Evolutionary conservation across 768 basidiomycete species (phyloP).

Genomic region (Leucosporidium yakuticum): DNA sequence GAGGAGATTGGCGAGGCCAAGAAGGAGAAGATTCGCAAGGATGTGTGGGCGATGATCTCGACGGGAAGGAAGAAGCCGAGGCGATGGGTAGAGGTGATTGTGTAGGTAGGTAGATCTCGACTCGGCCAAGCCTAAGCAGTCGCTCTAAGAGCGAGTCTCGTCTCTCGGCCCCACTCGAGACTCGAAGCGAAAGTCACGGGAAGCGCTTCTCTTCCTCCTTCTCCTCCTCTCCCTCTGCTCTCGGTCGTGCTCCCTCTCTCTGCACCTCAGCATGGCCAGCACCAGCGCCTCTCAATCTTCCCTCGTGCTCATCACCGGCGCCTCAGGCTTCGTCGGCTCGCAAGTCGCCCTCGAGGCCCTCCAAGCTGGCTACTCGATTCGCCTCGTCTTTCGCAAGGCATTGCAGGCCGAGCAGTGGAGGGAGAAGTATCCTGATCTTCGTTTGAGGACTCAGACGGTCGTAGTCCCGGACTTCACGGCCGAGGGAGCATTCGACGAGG

Average conservation of each 20-base stretch:
- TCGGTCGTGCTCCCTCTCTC: too few species aligned
- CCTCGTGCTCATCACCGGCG: neutral
- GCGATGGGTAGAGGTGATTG: too few species aligned
- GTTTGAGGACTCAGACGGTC: neutral
- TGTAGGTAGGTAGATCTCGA: too few species aligned
- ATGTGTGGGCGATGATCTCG: neutral
- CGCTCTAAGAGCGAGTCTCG: too few species aligned
- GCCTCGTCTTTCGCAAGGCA: neutral
- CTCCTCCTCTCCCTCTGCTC: too few species aligned
- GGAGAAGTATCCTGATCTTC: neutral
- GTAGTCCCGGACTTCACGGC: neutral
- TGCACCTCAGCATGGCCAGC: too few species aligned
- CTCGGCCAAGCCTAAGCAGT: too few species aligned
- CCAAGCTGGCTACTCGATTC: neutral
- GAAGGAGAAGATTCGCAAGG: constrained; percentile 1
- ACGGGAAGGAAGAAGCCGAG: neutral
- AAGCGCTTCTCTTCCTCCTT: too few species aligned
- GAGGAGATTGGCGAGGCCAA: neutral
- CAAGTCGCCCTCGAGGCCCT: neutral
- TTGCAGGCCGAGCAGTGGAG: neutral
- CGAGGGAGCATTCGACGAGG: neutral
- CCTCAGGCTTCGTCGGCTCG: neutral
- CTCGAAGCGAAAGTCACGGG: too few species aligned
- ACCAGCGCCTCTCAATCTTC: too few species aligned
- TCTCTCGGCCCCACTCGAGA: too few species aligned